Evolutionary conservation across 768 basidiomycete species (phyloP).

Genomic region (Collybia sp.): DNA sequence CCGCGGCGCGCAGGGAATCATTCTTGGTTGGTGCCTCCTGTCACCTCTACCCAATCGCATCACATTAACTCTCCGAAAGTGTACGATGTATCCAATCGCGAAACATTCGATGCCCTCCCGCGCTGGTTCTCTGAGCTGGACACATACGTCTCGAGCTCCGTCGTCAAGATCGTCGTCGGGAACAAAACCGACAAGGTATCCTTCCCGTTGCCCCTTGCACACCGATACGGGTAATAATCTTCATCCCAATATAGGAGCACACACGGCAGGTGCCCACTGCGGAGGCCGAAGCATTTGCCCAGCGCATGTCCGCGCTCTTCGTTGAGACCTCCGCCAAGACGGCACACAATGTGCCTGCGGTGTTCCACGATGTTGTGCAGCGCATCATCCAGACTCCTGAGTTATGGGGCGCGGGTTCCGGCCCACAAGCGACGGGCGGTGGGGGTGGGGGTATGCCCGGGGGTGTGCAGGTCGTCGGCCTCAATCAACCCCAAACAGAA

Average conservation of each 20-base stretch:
- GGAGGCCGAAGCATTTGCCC: conserved; percentile 79
- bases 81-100: conserved; percentile 91
- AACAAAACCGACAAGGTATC: conserved; percentile 89
- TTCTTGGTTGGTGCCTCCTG: conserved; percentile 46
- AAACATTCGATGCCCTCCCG: conserved; percentile 92
- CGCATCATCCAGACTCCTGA: conserved; percentile 81
- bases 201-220: not conserved
- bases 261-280: conserved; percentile 79
- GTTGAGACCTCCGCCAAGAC: conserved; percentile 95
- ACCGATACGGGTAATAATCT: not conserved
- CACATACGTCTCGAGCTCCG: conserved; percentile 81
- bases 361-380: conserved; percentile 69
- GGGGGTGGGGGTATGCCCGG: conserved; percentile 47
- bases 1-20: conserved; percentile 80
- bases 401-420: conserved; percentile 52
- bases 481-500: conserved; percentile 16
- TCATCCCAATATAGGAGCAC: conserved; percentile 57
- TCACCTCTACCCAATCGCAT: not conserved
- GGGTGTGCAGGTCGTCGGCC: conserved; percentile 41
- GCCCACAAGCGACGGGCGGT: conserved; percentile 26
- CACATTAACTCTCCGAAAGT: conserved; percentile 40
- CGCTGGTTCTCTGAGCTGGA: conserved; percentile 92
- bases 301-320: conserved; percentile 79
- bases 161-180: conserved; percentile 93
- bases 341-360: conserved; percentile 73